These are phyloP conservation scores for Tricholoma terreum DNA, from an alignment of 768 basidiomycete genomes.

Conservation along the genomic window DNA sequence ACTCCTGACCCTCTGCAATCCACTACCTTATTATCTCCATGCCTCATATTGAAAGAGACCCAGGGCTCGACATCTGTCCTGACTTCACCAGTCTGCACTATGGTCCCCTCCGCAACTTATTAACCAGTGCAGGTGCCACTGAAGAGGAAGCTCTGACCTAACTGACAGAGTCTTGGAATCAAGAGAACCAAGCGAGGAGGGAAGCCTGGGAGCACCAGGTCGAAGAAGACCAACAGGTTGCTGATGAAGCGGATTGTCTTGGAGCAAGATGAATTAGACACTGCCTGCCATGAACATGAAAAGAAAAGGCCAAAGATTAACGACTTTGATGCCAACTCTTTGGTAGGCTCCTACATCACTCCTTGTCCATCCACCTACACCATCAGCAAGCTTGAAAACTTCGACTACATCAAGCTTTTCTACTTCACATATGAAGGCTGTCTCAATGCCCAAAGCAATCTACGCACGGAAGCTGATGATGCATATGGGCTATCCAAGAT, in stretches of 20 bases:
- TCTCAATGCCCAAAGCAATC: neutral
- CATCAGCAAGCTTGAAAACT: conserved; percentile 8
- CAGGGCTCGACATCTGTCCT: neutral
- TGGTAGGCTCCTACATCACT: neutral
- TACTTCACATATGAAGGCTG: conserved; percentile 12
- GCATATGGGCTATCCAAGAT: conserved; percentile 10
- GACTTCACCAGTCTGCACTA: neutral
- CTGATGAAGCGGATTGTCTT: neutral
- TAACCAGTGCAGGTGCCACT: neutral
- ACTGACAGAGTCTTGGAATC: neutral
- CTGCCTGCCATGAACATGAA: neutral
- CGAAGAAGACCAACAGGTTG: neutral
- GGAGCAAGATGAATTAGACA: neutral
- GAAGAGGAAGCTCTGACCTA: neutral
- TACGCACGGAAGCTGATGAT: conserved; percentile 2
- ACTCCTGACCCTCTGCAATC: neutral
- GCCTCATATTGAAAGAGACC: neutral
- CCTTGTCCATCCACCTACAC: conserved; percentile 8
- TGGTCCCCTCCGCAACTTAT: neutral
- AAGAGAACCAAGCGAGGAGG: neutral
- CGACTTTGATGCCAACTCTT: too few species aligned
- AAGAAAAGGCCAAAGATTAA: neutral
- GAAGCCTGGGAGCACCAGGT: neutral
- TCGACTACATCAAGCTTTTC: conserved; percentile 10
- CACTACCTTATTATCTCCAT: neutral